These are phyloP conservation scores for Allodekkera sacchari DNA, from an alignment of 805 yeast genomes.

Conservation along the genomic window DNA sequence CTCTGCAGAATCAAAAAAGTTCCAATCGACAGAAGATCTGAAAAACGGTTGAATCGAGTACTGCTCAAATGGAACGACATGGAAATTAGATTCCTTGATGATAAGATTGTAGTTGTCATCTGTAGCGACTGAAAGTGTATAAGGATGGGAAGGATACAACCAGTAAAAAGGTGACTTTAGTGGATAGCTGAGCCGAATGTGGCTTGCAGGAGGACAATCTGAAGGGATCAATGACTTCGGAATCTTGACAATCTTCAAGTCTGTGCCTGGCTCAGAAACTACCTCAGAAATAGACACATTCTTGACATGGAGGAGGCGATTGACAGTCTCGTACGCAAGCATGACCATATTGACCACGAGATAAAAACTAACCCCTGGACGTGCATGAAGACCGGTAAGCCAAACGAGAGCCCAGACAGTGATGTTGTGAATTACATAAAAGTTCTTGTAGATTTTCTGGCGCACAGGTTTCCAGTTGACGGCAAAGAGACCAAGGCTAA, in stretches of 20 bases:
- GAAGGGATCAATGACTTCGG: conserved; percentile 14
- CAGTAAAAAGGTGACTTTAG: conserved; percentile 36
- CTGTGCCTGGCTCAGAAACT: conserved; percentile 9
- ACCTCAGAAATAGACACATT: conserved; percentile 14
- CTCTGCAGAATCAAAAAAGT: conserved; percentile 40
- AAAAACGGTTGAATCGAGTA: conserved; percentile 35
- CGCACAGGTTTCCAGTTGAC: conserved; percentile 45
- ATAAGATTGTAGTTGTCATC: conserved; percentile 33
- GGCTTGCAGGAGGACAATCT: conserved; percentile 43
- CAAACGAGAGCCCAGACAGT: conserved; percentile 37
- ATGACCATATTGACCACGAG: conserved; percentile 22
- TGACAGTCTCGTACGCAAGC: conserved; percentile 29
- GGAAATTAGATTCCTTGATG: conserved; percentile 34
- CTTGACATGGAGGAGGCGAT: conserved; percentile 21
- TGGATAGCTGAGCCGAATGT: conserved; percentile 39
- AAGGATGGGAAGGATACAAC: conserved; percentile 58
- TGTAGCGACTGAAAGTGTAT: conserved; percentile 40
- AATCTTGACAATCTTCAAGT: conserved; percentile 7
- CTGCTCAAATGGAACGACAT: conserved; percentile 21
- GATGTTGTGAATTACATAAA: conserved; percentile 50
- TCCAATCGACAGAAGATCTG: conserved; percentile 33
- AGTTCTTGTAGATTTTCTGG: conserved; percentile 37
- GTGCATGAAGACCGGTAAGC: conserved; percentile 51
- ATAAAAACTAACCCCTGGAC: conserved; percentile 51
- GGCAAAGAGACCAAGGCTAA: conserved; percentile 29